A percentile compares a stretch with the other conserved stretches of the same genome.
These are phyloP conservation scores for Microascus cirrosus DNA, from an alignment of 2,329 filamentous ascomycete species.

Conservation along the genomic window DNA sequence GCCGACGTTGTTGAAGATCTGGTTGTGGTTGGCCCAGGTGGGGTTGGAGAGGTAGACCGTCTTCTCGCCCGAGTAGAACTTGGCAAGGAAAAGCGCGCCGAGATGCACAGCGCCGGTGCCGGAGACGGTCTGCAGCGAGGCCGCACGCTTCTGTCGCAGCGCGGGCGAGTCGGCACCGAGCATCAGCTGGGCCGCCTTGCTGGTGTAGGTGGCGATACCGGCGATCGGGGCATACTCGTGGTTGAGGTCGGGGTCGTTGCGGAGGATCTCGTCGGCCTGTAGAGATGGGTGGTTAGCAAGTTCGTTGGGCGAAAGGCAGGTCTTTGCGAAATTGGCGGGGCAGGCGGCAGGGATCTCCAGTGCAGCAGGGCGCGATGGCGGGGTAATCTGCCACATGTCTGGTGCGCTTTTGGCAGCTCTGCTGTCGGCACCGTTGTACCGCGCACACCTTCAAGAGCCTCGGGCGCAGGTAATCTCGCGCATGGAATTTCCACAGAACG, in stretches of 20 bases:
- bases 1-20: slow-evolving; percentile 90
- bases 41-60: slow-evolving; percentile 86
- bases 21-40: slow-evolving; percentile 98
- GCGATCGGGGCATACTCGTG: slow-evolving; percentile 98
- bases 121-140: slow-evolving; percentile 88
- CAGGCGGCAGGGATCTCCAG: background rate
- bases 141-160: slow-evolving; percentile 68
- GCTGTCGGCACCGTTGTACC: background rate
- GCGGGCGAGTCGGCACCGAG: slow-evolving; percentile 72
- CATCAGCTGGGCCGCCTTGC: slow-evolving; percentile 83
- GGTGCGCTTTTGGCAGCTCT: background rate
- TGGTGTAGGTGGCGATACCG: slow-evolving; percentile 74
- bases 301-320: background rate
- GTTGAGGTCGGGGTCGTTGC: slow-evolving; percentile 80
- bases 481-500: background rate
- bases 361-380: background rate
- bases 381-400: background rate
- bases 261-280: slow-evolving; percentile 83
- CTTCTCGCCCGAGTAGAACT: slow-evolving; percentile 70
- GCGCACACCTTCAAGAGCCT: background rate
- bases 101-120: slow-evolving; percentile 93
- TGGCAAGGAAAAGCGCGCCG: slow-evolving; percentile 81
- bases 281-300: background rate
- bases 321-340: background rate
- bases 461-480: background rate